These are phyloP conservation scores for Tetrapisispora arboricola DNA, from an alignment of 805 yeast species.

Conservation along the genomic window DNA sequence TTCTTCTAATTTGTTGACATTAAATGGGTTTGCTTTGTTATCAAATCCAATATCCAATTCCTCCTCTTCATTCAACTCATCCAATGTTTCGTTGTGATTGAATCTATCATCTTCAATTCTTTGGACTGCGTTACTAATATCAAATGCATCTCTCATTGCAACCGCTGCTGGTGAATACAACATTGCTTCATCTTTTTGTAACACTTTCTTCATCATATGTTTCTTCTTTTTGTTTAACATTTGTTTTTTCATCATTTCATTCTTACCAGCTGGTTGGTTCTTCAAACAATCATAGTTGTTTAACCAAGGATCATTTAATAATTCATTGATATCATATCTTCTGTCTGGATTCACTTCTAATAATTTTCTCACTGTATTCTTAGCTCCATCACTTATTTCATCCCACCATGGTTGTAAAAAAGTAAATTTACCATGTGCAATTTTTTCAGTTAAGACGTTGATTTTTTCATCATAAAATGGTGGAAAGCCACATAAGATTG, in stretches of 20 bases:
- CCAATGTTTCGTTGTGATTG: constrained; percentile 4
- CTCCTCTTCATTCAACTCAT: constrained; percentile 11
- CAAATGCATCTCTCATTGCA: constrained; percentile 78
- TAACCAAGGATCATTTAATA: constrained; percentile 65
- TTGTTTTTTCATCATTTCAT: constrained; percentile 1
- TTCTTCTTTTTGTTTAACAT: constrained; percentile 10
- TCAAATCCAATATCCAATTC: constrained; percentile 13
- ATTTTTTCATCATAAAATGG: constrained; percentile 78
- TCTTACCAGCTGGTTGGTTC: background rate
- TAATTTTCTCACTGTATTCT: constrained; percentile 53
- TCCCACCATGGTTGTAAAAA: constrained; percentile 85
- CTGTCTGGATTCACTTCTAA: constrained; percentile 59
- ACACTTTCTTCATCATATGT: constrained; percentile 10
- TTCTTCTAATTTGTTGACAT: constrained; percentile 8
- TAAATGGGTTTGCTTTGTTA: background rate
- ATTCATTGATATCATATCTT: constrained; percentile 58
- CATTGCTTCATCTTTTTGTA: constrained; percentile 15
- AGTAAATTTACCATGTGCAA: constrained; percentile 60
- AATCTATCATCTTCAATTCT: constrained; percentile 56
- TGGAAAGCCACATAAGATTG: constrained; percentile 92
- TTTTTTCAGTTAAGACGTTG: constrained; percentile 57
- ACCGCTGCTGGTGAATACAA: constrained; percentile 64
- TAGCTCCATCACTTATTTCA: constrained; percentile 63
- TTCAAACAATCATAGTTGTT: constrained; percentile 22
- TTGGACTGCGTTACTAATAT: constrained; percentile 76